Base-by-base conservation (phyloP, 805 yeast species). In the Pichia deserticola region DNA sequence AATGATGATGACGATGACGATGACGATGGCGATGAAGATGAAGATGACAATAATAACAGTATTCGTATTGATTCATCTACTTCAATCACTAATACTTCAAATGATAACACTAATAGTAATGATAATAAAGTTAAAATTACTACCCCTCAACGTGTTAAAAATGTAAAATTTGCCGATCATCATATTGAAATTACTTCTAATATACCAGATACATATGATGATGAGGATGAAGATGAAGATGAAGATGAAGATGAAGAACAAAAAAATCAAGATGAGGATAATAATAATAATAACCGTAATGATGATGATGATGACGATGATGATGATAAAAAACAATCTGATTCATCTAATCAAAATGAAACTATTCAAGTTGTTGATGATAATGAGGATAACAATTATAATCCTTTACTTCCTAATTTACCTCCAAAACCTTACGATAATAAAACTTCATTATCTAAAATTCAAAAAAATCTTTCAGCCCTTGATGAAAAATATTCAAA, bases 401-500 rank as follows among this genome's bases (percentile, higher is more conserved):
- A 43, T 43, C 45, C 45, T 27, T 9, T n/a, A 20, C 13, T 8
- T 34, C n/a, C 44, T 13, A 12, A 37, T n/a, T 28, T 39, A 5
- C 41, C 43, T 10, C 33, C 38, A 33, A 45, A 45, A 15, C 43
- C 48, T 25, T 6, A 38, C n/a, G 10, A 40, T 33, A 6, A 28
- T 8, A 1, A 40, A 32, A 6, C 35, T 28, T 8, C 40, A 3
- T 6, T 9, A 4, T 12, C 28, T 29, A 28, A 32, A n/a, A 25
- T 15, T 8, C 35, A 36, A 33, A 28, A 32, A 29, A 11, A 11
- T 11, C 9, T 27, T 37, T 33, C 45, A 27, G 30, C n/a, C n/a
- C n/a, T 32, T 30, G 15, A 13, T 33, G 30, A 45, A 8, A 35
- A 35, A 33, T 40, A 41, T 28, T 43, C 47, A 9, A 71, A 72